A percentile compares a stretch with the other conserved stretches of the same genome.
Conservation (phyloP, 805 yeast genomes). For the Candida chauliodis region DNA sequence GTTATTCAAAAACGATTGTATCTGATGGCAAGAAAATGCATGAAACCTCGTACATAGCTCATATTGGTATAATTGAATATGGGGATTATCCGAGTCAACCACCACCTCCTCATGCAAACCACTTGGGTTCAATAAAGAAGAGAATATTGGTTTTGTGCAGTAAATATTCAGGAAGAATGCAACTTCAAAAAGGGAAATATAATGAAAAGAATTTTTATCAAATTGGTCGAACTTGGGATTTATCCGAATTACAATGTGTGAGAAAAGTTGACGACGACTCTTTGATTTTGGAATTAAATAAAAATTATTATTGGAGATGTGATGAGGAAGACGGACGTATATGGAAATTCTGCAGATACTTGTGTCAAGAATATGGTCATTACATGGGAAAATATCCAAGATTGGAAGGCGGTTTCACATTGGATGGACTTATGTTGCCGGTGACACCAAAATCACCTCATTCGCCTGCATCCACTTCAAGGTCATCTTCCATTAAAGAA, state of each 20-base stretch:
- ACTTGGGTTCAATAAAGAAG: conserved; percentile 44
- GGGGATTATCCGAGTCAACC: conserved; percentile 62
- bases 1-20: conserved; percentile 30
- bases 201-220: conserved; percentile 70
- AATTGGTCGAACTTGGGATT: conserved; percentile 89
- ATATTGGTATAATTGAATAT: conserved; percentile 72
- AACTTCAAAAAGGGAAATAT: conserved; percentile 82
- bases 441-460: conserved; percentile 11
- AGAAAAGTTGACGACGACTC: conserved; percentile 56
- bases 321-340: conserved; percentile 37
- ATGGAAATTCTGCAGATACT: conserved; percentile 31
- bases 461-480: conserved; percentile 13
- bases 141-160: conserved; percentile 61
- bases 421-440: conserved; percentile 34
- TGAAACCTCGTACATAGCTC: conserved; percentile 61
- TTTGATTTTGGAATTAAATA: conserved; percentile 58
- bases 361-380: conserved; percentile 29
- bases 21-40: conserved; percentile 19
- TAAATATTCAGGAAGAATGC: conserved; percentile 62
- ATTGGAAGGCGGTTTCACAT: conserved; percentile 32
- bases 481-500: conserved; percentile 12
- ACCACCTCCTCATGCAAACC: conserved; percentile 52
- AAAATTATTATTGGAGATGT: conserved; percentile 74
- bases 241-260: conserved; percentile 62
- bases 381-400: conserved; percentile 37